Conservation (phyloP, 805 yeast genomes). For the Yarrowia hollandica region DNA sequence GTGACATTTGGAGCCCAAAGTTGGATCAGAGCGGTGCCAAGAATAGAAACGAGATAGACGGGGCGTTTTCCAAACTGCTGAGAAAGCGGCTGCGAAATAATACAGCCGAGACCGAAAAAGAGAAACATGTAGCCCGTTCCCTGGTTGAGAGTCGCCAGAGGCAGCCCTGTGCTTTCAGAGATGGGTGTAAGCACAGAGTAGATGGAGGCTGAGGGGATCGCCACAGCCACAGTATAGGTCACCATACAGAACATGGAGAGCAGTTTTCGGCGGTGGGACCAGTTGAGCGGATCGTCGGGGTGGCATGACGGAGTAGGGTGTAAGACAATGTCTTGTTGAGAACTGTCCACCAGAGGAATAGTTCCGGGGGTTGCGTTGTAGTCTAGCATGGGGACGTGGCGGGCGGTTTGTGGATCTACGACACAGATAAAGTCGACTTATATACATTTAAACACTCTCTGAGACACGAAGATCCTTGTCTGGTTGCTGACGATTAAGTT, state of each 20-base stretch:
- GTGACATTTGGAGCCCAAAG: constrained; percentile 48
- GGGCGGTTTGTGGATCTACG: not conserved
- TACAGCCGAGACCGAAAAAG: constrained; percentile 54
- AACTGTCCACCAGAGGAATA: constrained; percentile 32
- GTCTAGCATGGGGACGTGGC: not conserved
- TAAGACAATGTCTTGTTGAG: constrained; percentile 45
- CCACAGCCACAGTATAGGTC: constrained; percentile 48
- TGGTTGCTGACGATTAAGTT: too few relatives aligned
- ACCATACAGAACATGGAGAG: constrained; percentile 45
- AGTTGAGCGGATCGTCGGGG: constrained; percentile 70
- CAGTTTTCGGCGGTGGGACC: constrained; percentile 54
- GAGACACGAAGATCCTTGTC: too few relatives aligned
- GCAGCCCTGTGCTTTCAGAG: constrained; percentile 42
- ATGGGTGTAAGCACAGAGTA: constrained; percentile 48
- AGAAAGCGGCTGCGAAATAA: constrained; percentile 55
- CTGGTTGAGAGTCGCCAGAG: constrained; percentile 47
- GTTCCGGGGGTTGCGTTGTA: constrained; percentile 34
- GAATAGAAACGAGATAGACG: constrained; percentile 45
- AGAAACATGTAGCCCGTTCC: constrained; percentile 54
- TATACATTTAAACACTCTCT: too few relatives aligned
- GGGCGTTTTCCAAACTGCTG: constrained; percentile 53
- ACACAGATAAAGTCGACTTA: too few relatives aligned
- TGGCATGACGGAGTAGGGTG: constrained; percentile 68
- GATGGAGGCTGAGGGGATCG: constrained; percentile 51
- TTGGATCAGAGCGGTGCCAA: constrained; percentile 46